Base-by-base conservation (phyloP, 768 basidiomycete species). In the Mycena latifolia region DNA sequence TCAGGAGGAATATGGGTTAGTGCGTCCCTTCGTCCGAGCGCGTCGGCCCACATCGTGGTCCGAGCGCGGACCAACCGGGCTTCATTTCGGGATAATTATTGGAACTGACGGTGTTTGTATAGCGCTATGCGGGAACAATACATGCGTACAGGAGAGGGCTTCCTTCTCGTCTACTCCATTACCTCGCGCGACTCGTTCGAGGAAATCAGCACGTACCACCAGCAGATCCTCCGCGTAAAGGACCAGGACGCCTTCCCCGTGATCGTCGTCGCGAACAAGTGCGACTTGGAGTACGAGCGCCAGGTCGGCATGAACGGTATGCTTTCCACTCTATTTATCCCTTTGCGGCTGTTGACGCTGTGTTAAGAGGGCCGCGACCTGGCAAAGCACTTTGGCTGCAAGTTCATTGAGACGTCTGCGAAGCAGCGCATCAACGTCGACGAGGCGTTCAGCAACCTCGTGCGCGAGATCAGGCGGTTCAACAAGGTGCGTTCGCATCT, bases 81-180 rank as follows among this genome's bases (percentile, higher is more conserved):
- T 11, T 31, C 8, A 18, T 28, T 33, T 29, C 31, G 31, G 6
- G 31, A 11, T 24, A 24, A 18, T 28, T 28, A n/a, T n/a, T n/a
- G n/a, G n/a, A 31, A 43, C 39, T 48, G 14, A 58, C 48, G 39
- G 12, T 29, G 28, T 43, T n/a, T 33, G 14, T 29, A 1, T 31
- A 96, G 95, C 63, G 97, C 97, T 24, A 98, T 99, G 97, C 91
- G 97, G 46, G 97, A 99, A 76, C 97, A 98, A 75, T 99, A 99
- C 82, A 99, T 98, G 96, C 89, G 96, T 55, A 95, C 95, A 35
- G 97, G 97, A 65, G 96, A 99, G 79, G 97, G 96, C 17, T 99
- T 99, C 85, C 87, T 99, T 41, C 89, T 99, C 66, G 96, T 98
- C 61, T 99, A 99, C 79, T 95, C 95, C 54, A 98, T 98, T 80